Evolutionary conservation across 164 flowering plant genomes (phyloP).

Genomic region (Umbellularia californica): DNA sequence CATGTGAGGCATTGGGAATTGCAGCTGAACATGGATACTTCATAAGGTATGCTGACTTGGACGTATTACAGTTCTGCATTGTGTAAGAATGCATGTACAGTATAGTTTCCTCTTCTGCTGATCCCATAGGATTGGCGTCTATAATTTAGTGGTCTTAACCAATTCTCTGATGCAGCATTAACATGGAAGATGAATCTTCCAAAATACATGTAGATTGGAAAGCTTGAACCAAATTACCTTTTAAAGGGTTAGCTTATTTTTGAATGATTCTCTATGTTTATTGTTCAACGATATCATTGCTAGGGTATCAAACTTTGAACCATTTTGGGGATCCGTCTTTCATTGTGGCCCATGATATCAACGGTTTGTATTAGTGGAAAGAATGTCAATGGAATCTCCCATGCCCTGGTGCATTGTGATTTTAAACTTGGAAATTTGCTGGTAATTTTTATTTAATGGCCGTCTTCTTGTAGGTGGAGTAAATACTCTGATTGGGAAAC

Average conservation of each 20-base stretch:
- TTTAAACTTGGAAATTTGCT: background rate
- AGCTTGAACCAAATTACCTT: background rate
- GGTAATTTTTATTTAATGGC: background rate
- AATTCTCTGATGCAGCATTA: background rate
- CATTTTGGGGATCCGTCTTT: background rate
- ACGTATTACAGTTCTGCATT: background rate
- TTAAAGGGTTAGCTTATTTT: too few relatives aligned
- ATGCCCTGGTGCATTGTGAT: background rate
- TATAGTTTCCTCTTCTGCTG: background rate
- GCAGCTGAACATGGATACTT: slow-evolving; percentile 23
- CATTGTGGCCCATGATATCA: background rate
- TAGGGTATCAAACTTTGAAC: too few relatives aligned
- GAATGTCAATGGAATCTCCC: background rate
- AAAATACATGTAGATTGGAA: background rate
- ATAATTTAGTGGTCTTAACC: background rate
- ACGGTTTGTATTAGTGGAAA: background rate
- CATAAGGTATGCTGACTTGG: slow-evolving; percentile 9
- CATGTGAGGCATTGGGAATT: slow-evolving; percentile 16
- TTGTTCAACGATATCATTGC: background rate
- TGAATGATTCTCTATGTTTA: background rate
- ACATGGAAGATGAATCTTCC: background rate
- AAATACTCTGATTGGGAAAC: slow-evolving; percentile 9
- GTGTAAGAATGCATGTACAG: background rate
- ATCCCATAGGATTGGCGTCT: background rate
- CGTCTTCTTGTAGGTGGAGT: slow-evolving; percentile 11